Base-by-base conservation (phyloP, 1,284 basidiomycete species). In the Melanopsichium pennsylvanicum region DNA sequence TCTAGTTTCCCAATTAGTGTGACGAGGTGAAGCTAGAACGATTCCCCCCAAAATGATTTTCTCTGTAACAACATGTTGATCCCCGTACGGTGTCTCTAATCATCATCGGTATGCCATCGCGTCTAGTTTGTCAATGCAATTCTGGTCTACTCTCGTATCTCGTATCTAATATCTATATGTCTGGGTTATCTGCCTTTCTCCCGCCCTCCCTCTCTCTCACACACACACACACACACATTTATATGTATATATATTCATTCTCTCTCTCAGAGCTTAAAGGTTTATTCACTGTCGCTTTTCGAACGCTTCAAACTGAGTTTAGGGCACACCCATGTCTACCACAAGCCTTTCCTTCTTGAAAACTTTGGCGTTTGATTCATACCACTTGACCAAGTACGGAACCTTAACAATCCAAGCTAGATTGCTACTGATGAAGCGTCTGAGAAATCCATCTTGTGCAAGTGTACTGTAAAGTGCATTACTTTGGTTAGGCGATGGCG, bases 401-500 rank as follows among this genome's bases (percentile, higher is more conserved):
- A 49, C 42, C 27, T 16, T 43, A 8, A 33, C 25, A 4, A 44
- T 15, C 26, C 27, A 51, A 6, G 48, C 49, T 5, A 35, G 2
- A 21, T 29, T 1, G 52, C 22, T n/a, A n/a, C n/a, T n/a, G 19
- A 70, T 29, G 23, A 49, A 26, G 6, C 34, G n/a, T 16, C 15
- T 54, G 35, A 8, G 54, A 35, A 8, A 61, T 15, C 44, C 47
- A 50, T 5, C 55, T 42, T 18, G 44, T 29, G 21, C 36, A 22
- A 0, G 22, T 34, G 11, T 58, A 49, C 8, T 21, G 25, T 12
- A n/a, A n/a, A n/a, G n/a, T n/a, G n/a, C n/a, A n/a, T n/a, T n/a
- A n/a, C n/a, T n/a, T n/a, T n/a, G 59, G 63, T 23, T 68, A 58
- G 6, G 38, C 48, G 18, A 63, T 37, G 11, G 58, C 50, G 1